phyloP scores from a whole-genome alignment of 1,284 basidiomycete species.

The Caloboletus firmus region DNA sequence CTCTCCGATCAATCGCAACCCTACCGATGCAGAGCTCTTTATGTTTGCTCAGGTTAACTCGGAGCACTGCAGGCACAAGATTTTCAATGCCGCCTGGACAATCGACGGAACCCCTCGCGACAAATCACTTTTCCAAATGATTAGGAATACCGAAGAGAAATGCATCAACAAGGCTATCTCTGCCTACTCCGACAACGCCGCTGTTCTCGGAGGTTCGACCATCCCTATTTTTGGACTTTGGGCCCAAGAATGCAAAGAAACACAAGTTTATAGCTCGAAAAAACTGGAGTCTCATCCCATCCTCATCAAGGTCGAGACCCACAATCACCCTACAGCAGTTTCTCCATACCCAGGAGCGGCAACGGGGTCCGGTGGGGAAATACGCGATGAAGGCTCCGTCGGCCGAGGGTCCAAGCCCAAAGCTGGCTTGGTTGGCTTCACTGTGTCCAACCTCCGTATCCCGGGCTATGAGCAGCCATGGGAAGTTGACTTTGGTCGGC shows the following conservation, averaged over 20 bases:
- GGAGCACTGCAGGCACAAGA: constrained; percentile 99
- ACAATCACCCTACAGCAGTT: constrained; percentile 98
- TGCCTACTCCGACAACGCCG: constrained; percentile 98
- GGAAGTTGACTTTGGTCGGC: constrained; percentile 91
- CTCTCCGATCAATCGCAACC: constrained; percentile 69
- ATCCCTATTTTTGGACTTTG: constrained; percentile 80
- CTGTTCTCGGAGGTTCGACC: constrained; percentile 83
- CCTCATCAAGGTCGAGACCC: constrained; percentile 97
- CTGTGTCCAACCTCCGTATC: constrained; percentile 92
- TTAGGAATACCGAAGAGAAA: constrained; percentile 91
- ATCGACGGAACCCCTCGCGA: constrained; percentile 74
- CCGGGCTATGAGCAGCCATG: constrained; percentile 87
- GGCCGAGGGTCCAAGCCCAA: constrained; percentile 96
- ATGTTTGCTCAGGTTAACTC: constrained; percentile 99
- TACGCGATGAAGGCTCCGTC: constrained; percentile 96
- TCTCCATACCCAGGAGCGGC: constrained; percentile 98
- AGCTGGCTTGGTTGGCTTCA: constrained; percentile 92
- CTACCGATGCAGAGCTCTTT: constrained; percentile 97
- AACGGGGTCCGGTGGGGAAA: constrained; percentile 97
- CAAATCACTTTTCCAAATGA: constrained; percentile 94
- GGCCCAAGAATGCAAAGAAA: constrained; percentile 28
- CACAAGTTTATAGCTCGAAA: constrained; percentile 53
- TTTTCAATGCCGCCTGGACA: constrained; percentile 98
- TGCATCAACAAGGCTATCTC: constrained; percentile 82
- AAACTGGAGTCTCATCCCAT: constrained; percentile 80